Evolutionary conservation across 495 filamentous ascomycete species (phyloP).

Genomic region (Sporormia fimetaria): DNA sequence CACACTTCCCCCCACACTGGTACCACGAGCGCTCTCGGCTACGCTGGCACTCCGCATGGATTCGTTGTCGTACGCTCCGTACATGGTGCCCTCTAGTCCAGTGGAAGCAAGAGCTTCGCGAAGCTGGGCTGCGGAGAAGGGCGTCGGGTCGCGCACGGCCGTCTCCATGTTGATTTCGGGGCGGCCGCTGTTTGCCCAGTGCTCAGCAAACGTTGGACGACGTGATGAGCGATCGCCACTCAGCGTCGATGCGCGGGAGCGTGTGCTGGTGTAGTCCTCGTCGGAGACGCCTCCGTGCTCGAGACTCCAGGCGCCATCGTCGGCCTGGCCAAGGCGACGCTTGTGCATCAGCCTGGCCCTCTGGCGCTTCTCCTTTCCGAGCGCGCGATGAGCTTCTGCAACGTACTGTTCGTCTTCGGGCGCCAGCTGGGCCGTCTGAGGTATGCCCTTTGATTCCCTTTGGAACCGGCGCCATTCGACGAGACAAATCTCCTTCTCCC

Average conservation of each 20-base stretch:
- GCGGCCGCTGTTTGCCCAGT: not conserved
- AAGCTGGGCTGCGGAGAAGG: constrained; percentile 2
- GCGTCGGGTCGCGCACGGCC: constrained; percentile 19
- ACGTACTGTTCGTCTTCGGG: constrained; percentile 51
- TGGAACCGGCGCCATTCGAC: constrained; percentile 73
- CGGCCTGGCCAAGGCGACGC: constrained; percentile 1
- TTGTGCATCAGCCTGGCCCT: constrained; percentile 15
- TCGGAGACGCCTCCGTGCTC: constrained; percentile 65
- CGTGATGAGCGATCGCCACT: not conserved
- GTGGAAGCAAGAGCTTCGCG: constrained; percentile 40
- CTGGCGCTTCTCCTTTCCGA: constrained; percentile 24
- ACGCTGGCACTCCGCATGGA: constrained; percentile 37
- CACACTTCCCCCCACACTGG: too few relatives aligned
- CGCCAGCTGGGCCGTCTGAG: constrained; percentile 22
- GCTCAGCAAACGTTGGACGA: not conserved
- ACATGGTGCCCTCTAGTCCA: constrained; percentile 65
- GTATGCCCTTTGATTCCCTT: constrained; percentile 49
- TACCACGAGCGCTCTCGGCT: too few relatives aligned
- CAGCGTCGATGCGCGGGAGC: constrained; percentile 17
- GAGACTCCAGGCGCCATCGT: constrained; percentile 54
- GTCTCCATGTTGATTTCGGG: constrained; percentile 19
- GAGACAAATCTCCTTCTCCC: constrained; percentile 61
- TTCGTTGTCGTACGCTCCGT: constrained; percentile 56
- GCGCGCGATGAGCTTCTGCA: constrained; percentile 24
- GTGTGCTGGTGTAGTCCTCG: constrained; percentile 24